These are phyloP conservation scores for Crotalaria pallida DNA, from an alignment of 306 rosid genomes.

Conservation along the genomic window DNA sequence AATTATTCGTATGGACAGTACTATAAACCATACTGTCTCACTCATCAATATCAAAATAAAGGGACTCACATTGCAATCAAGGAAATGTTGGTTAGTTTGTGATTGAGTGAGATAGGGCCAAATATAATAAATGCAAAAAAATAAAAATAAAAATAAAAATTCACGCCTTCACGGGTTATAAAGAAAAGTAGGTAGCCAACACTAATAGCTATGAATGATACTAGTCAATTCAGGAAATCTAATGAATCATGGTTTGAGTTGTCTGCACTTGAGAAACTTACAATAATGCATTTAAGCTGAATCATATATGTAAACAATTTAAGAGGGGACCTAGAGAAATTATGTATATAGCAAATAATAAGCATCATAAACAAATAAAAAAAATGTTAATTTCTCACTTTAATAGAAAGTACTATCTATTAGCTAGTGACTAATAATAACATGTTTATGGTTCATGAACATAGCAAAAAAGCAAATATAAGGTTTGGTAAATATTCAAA, in stretches of 20 bases:
- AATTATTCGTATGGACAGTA: background rate
- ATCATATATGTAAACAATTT: background rate
- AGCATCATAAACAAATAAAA: background rate
- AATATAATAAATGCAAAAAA: conserved; percentile 31
- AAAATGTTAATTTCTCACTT: too few species aligned
- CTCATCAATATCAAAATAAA: background rate
- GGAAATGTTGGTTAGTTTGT: background rate
- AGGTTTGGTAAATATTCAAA: too few species aligned
- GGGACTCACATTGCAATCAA: background rate
- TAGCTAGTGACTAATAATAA: too few species aligned
- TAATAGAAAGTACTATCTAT: too few species aligned
- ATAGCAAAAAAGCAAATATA: background rate
- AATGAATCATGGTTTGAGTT: background rate
- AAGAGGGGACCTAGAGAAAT: background rate
- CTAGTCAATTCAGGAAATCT: conserved; percentile 10
- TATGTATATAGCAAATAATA: background rate
- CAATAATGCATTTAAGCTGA: conserved; percentile 6
- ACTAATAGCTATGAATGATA: conserved; percentile 5
- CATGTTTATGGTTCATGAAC: too few species aligned
- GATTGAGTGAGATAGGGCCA: background rate
- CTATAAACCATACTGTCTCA: too few species aligned
- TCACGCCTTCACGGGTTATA: conserved; percentile 9
- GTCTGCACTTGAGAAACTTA: conserved; percentile 17
- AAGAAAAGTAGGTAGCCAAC: conserved; percentile 19
- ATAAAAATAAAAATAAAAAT: conserved; percentile 23